Evolutionary conservation across 345 rosid genomes (phyloP).

Genomic region (Gossypium sturtianum): DNA sequence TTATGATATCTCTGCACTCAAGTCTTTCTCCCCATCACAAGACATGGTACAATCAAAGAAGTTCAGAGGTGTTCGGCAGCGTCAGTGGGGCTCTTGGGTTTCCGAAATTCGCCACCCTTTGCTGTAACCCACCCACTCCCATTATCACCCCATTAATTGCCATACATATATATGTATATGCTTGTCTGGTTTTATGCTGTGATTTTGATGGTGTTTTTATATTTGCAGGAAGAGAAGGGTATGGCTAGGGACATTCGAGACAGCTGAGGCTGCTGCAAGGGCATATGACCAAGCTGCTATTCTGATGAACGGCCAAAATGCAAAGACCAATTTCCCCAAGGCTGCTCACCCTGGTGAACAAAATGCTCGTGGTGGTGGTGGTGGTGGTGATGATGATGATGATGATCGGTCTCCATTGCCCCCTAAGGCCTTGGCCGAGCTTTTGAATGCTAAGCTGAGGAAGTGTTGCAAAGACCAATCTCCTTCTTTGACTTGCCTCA

Average conservation of each 20-base stretch:
- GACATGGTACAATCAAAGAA: constrained; percentile 64
- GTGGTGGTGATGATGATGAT: background rate
- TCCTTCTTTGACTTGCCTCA: constrained; percentile 63
- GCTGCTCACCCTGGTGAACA: background rate
- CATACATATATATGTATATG: background rate
- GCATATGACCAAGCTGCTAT: constrained; percentile 71
- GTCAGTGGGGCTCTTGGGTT: constrained; percentile 95
- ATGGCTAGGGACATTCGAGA: constrained; percentile 79
- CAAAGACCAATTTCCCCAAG: constrained; percentile 65
- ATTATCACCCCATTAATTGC: background rate
- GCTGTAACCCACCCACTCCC: constrained; percentile 30
- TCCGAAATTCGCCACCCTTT: constrained; percentile 83
- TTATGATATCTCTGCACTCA: constrained; percentile 10
- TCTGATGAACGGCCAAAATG: constrained; percentile 63
- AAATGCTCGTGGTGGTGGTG: background rate
- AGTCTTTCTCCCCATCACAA: constrained; percentile 5
- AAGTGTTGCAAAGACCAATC: constrained; percentile 50
- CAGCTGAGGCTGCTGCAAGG: constrained; percentile 72
- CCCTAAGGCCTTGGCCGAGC: constrained; percentile 40
- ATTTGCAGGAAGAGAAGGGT: constrained; percentile 60
- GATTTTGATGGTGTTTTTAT: background rate
- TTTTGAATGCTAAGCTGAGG: constrained; percentile 48
- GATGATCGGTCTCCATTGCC: constrained; percentile 23
- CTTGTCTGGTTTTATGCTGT: background rate
- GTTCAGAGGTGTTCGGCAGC: constrained; percentile 82